A percentile compares a stretch with the other conserved stretches of the same genome.
Evolutionary conservation across 2,329 filamentous ascomycete genomes (phyloP).

Genomic region (Rhynchosporium secalis): DNA sequence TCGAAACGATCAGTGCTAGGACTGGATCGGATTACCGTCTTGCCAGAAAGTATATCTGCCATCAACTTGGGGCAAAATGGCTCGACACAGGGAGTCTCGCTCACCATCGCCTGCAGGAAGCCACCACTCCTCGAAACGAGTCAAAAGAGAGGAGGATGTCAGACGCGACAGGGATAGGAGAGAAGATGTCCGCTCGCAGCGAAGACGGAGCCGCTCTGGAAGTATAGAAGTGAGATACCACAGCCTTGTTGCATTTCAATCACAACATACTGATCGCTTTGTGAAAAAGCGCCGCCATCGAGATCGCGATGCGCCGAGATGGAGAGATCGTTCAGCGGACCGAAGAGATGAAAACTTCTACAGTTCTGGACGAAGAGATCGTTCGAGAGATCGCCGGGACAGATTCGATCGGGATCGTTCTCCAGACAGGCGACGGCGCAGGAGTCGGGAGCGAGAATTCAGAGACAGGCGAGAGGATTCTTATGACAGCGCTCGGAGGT

Average conservation of each 20-base stretch:
- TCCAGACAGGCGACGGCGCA: conserved; percentile 55
- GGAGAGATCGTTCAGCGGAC: conserved; percentile 70
- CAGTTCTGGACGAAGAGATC: conserved; percentile 60
- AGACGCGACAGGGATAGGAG: conserved; percentile 52
- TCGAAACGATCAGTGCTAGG: neutral
- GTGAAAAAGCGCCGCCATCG: conserved; percentile 57
- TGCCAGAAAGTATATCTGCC: conserved; percentile 48
- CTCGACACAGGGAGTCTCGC: conserved; percentile 65
- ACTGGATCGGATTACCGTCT: conserved; percentile 15
- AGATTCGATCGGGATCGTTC: conserved; percentile 60
- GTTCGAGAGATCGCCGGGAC: conserved; percentile 62
- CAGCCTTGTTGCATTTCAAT: conserved; percentile 21
- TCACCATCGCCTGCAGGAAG: conserved; percentile 94
- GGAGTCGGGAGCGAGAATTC: conserved; percentile 69
- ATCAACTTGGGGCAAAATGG: conserved; percentile 48
- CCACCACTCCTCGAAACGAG: conserved; percentile 66
- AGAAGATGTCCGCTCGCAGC: conserved; percentile 51
- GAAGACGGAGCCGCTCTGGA: conserved; percentile 60
- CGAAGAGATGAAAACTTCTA: conserved; percentile 66
- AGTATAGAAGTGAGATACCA: conserved; percentile 58
- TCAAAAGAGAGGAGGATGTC: conserved; percentile 51
- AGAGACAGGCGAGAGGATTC: conserved; percentile 73
- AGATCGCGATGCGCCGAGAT: conserved; percentile 60
- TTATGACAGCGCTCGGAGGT: conserved; percentile 62
- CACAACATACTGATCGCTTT: conserved; percentile 44